These are phyloP conservation scores for Lasiodiplodia gonubiensis DNA, from an alignment of 2,329 filamentous ascomycete species.

Conservation along the genomic window DNA sequence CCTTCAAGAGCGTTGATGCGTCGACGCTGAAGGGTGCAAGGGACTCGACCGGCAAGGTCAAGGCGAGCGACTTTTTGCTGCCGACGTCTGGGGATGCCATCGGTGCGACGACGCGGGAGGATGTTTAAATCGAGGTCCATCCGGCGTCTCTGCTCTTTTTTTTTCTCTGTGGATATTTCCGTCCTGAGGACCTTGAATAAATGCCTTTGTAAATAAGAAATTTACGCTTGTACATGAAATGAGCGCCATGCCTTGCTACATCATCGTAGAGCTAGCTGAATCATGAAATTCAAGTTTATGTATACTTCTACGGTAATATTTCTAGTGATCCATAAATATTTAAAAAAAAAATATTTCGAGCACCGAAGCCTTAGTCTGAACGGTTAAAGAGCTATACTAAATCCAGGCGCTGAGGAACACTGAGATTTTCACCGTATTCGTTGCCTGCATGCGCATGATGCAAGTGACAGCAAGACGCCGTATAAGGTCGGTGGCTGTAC, in stretches of 20 bases:
- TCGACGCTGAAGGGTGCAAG: slow-evolving; percentile 47
- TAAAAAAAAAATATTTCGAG: too few species aligned
- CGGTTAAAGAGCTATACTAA: too few species aligned
- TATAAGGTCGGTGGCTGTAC: too few species aligned
- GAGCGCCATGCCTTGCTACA: not conserved
- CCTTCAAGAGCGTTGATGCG: slow-evolving; percentile 48
- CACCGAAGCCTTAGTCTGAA: too few species aligned
- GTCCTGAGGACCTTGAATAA: not conserved
- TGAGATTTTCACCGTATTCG: too few species aligned
- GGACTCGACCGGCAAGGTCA: slow-evolving; percentile 48
- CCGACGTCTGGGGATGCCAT: slow-evolving; percentile 46
- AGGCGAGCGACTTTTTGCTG: slow-evolving; percentile 51
- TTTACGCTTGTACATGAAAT: not conserved
- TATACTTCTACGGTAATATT: too few species aligned
- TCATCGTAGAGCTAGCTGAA: too few species aligned
- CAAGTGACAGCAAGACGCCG: too few species aligned
- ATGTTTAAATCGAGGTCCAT: not conserved
- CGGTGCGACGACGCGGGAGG: slow-evolving; percentile 48
- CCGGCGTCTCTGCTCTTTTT: not conserved
- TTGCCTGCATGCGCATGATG: too few species aligned
- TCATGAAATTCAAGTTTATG: too few species aligned
- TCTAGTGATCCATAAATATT: too few species aligned
- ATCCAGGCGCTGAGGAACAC: too few species aligned
- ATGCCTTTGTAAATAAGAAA: not conserved
- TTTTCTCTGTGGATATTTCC: slow-evolving; percentile 8